A percentile compares a stretch with the other conserved stretches of the same genome.
phyloP scores from a whole-genome alignment of 208 protist genomes.

The Blastocrithidia nonstop region DNA sequence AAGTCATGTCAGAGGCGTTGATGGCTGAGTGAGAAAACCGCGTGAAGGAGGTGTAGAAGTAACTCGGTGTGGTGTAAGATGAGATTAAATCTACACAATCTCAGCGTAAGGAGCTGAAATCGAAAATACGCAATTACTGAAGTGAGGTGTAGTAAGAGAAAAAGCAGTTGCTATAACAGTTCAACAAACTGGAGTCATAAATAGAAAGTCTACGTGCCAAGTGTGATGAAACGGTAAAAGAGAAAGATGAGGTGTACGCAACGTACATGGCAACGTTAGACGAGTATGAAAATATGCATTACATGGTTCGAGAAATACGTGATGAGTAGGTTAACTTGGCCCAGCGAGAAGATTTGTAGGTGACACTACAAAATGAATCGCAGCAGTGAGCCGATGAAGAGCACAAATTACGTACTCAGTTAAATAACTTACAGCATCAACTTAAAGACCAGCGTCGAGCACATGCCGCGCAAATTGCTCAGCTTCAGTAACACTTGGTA shows the following conservation, averaged over 20 bases:
- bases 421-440: constrained; percentile 33
- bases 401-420: constrained; percentile 28
- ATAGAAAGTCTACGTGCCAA: constrained; percentile 28
- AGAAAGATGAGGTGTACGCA: constrained; percentile 50
- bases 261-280: constrained; percentile 62
- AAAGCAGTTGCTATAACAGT: constrained; percentile 25
- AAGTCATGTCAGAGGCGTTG: constrained; percentile 19
- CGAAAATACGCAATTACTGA: constrained; percentile 24
- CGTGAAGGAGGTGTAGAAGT: constrained; percentile 52
- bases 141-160: constrained; percentile 41
- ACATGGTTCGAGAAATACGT: constrained; percentile 56
- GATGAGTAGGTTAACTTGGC: constrained; percentile 40
- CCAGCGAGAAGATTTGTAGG: constrained; percentile 50
- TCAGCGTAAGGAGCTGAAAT: constrained; percentile 26
- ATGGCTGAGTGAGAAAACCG: constrained; percentile 48
- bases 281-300: constrained; percentile 72
- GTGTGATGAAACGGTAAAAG: constrained; percentile 27
- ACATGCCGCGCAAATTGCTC: constrained; percentile 34
- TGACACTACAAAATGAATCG: constrained; percentile 42
- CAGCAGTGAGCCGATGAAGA: constrained; percentile 75
- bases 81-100: constrained; percentile 36
- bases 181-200: constrained; percentile 57
- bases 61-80: constrained; percentile 42
- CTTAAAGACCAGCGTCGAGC: constrained; percentile 21
- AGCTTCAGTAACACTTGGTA: constrained; percentile 40